These are phyloP conservation scores for Dothistroma pini DNA, from an alignment of 2,329 filamentous ascomycete species.

Conservation along the genomic window DNA sequence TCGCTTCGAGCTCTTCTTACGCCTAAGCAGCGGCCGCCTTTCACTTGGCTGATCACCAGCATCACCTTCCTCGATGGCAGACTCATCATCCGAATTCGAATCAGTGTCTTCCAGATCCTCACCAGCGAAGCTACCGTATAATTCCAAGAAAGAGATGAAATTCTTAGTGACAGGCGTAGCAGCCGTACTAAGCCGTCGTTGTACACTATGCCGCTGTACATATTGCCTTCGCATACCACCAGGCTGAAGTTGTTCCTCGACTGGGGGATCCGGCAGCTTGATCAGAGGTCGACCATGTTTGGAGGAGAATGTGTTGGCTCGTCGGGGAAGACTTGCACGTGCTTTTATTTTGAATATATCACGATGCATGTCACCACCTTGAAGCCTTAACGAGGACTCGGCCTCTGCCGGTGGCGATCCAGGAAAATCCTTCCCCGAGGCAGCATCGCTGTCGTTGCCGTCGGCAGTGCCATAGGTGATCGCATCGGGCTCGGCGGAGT, in stretches of 20 bases:
- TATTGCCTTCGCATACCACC: constrained; percentile 55
- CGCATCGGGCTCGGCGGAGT: constrained; percentile 32
- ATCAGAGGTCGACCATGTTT: constrained; percentile 28
- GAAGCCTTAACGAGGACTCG: constrained; percentile 66
- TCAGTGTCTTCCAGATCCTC: constrained; percentile 61
- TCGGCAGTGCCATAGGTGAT: constrained; percentile 20
- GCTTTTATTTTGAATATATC: constrained; percentile 72
- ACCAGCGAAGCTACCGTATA: constrained; percentile 74
- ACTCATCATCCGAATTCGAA: constrained; percentile 46
- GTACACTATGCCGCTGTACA: constrained; percentile 44
- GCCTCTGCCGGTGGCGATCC: constrained; percentile 1
- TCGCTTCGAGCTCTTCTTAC: constrained; percentile 51
- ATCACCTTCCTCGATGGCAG: constrained; percentile 55
- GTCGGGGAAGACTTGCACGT: constrained; percentile 46
- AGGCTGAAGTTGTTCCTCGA: constrained; percentile 47
- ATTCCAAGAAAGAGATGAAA: constrained; percentile 71
- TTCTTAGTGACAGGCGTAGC: constrained; percentile 59
- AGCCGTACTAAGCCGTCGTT: constrained; percentile 39
- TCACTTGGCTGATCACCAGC: constrained; percentile 52
- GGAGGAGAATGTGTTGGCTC: constrained; percentile 64
- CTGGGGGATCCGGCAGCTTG: constrained; percentile 27
- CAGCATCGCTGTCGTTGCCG: constrained; percentile 11
- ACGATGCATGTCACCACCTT: constrained; percentile 74
- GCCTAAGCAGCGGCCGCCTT: constrained; percentile 58
- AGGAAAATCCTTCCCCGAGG: constrained; percentile 12